Evolutionary conservation across 306 rosid genomes (phyloP), one percentile per base, ranked within the genome.

Genomic region (Cotoneaster glaucophyllus): DNA sequence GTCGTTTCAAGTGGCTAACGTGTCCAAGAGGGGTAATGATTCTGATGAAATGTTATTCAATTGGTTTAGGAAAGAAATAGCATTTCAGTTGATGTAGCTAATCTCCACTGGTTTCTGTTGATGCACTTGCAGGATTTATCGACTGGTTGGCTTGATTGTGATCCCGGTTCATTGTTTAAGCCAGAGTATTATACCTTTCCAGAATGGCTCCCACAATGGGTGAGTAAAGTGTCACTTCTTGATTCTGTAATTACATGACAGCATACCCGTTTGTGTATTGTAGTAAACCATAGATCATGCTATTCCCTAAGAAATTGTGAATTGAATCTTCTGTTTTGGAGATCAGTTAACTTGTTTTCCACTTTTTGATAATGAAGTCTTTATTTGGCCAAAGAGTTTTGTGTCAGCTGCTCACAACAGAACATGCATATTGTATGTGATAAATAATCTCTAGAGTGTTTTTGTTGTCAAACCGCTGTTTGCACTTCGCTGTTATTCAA

Each of bases 61-160:
- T 64, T 73, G 62, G 67, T 54, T 57, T 70, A 66, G 17, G 69
- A 63, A 62, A 72, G 70, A 29, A 73, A 28, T 74, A 34, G 70
- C 61, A 17, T 44, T 63, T 80, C 57, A 54, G 59, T 74, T n/a
- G 8, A 63, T 75, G 44, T 74, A 66, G 73, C 74, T 79, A 53
- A 63, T 74, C 52, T 74, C 69, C 74, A 63, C 59, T 59, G 56
- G 64, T 72, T 34, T 25, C 25, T 83, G 84, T 74, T 45, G 70
- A 77, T 73, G 37, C 44, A 81, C 76, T 53, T 85, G 86, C 90
- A 96, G 99, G 99, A 96, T 84, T 83, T 96, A 82, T 88, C 97
- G 78, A 89, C 91, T 78, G 89, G 89, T 77, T 96, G 99, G 99
- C 93, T 92, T 83, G 81, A 87, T 53, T 96, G 99, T 86, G 99